Evolutionary conservation across 352 stramenopile genomes (phyloP), one percentile per base, ranked within the genome.

Genomic region (Globisporangium nagaii): DNA sequence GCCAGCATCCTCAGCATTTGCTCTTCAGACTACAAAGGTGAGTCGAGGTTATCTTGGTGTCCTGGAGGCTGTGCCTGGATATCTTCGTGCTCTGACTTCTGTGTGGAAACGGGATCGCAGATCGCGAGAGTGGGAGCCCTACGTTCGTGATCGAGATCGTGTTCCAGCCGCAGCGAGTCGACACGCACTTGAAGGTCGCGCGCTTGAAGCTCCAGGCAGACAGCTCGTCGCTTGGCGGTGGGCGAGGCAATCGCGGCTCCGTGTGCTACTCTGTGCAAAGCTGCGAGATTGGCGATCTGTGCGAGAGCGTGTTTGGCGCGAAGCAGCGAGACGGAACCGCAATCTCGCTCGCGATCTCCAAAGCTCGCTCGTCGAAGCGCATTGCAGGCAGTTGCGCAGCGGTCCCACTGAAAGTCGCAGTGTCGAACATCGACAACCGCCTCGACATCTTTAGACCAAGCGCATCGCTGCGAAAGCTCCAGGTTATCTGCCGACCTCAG

Each of bases 1-100:
- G 76, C 78, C n/a, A 58, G 69, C 20, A 57, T 93, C 8, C 77
- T 87, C 49, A 74, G 50, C 40, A 65, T 89, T 39, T 74, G 64
- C 47, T 84, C 79, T 12, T 70, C 72, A 1, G 78, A 88, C 45
- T 90, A 77, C 50, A 78, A 78, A 84, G 82, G 82, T 89, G 56
- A 22, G 22, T 51, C 6, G n/a, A n/a, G 25, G 4, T 50, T 22
- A 27, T 22, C 15, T 17, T 49, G n/a, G n/a, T n/a, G n/a, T n/a
- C n/a, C n/a, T n/a, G n/a, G n/a, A n/a, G n/a, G n/a, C 31, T 25
- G 25, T 35, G 10, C n/a, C 4, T 4, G 9, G 10, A 15, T 17
- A 6, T 36, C 7, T 24, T 19, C 7, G 31, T 41, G 8, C 8
- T 49, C 13, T 22, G 1, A 2, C 17, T 5, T 13, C 12, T 39